Evolutionary conservation across 2,329 filamentous ascomycete genomes (phyloP), one percentile per base, ranked within the genome.

Genomic region (Chaetomium strumarium): DNA sequence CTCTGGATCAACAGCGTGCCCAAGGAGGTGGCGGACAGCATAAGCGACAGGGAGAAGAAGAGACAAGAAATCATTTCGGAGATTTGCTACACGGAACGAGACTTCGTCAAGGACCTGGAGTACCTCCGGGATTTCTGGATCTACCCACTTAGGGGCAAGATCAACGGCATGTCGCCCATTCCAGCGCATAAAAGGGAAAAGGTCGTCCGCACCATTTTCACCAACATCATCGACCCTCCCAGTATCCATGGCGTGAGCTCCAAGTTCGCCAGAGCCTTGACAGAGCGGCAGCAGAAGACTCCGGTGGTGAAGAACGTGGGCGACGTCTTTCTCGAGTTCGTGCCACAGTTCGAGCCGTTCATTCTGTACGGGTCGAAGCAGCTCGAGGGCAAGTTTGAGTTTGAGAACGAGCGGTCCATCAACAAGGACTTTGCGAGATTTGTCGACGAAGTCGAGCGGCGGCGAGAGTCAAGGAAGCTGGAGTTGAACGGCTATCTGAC

Each of bases 91-190:
- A 99, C 93, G 0, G 93, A 99, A 69, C 83, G 93, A 62, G 93
- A 99, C 72, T 99, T 99, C 64, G 93, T 99, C 67, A 99, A 99
- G 74, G 93, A 99, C 70, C 76, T 99, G 63, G 93, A 99, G 70
- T 99, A 99, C 66, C 76, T 99, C 30, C 84, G 93, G 56, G 93
- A 99, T 73, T 99, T 97, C 75, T 99, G 93, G 93, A 96, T 99
- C 73, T 81, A 93, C 61, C 93, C 93, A 10, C 73, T 99, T 52
- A 84, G 90, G 46, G 88, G 86, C 29, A 84, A 86, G 57, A 79
- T 62, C 40, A 59, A 58, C 36, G 61, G 60, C 40, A 49, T 80
- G 14, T 96, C 92, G 4, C 92, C 91, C 0, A 95, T 99, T 58
- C 92, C 93, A 5, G 83, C 93, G 59, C 84, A 89, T 55, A 84